A percentile compares a stretch with the other conserved stretches of the same genome.
These are phyloP conservation scores for Onygena corvina DNA, from an alignment of 2,329 filamentous ascomycete genomes.

Conservation along the genomic window DNA sequence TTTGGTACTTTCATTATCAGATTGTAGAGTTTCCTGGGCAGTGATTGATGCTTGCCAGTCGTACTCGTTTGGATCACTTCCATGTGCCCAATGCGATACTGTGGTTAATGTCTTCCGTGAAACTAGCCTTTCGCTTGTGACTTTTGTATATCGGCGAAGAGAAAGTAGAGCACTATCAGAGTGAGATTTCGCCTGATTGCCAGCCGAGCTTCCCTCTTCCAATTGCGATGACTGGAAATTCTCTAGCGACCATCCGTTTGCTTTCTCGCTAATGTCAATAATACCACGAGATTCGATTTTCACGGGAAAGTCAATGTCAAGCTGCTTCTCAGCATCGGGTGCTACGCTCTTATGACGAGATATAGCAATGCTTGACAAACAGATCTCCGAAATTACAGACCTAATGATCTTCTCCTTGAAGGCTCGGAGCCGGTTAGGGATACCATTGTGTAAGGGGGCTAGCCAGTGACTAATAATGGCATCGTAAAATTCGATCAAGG, in stretches of 20 bases:
- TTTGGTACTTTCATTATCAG: neutral
- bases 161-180: neutral
- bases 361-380: conserved; percentile 24
- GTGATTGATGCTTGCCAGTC: conserved; percentile 23
- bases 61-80: conserved; percentile 25
- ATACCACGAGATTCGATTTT: neutral
- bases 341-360: neutral
- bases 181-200: neutral
- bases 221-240: neutral
- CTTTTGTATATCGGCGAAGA: conserved; percentile 24
- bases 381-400: conserved; percentile 27
- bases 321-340: neutral
- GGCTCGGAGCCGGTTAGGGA: conserved; percentile 28
- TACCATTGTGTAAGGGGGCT: conserved; percentile 22
- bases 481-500: conserved; percentile 24
- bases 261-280: neutral
- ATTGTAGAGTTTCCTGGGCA: neutral
- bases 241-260: neutral
- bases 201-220: neutral
- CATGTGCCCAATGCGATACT: conserved; percentile 29
- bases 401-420: conserved; percentile 31
- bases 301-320: neutral
- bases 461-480: conserved; percentile 29
- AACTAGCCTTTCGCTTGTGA: conserved; percentile 18
- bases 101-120: conserved; percentile 21